phyloP scores from a whole-genome alignment of 768 basidiomycete genomes.

The Flagelloscypha sp. region DNA sequence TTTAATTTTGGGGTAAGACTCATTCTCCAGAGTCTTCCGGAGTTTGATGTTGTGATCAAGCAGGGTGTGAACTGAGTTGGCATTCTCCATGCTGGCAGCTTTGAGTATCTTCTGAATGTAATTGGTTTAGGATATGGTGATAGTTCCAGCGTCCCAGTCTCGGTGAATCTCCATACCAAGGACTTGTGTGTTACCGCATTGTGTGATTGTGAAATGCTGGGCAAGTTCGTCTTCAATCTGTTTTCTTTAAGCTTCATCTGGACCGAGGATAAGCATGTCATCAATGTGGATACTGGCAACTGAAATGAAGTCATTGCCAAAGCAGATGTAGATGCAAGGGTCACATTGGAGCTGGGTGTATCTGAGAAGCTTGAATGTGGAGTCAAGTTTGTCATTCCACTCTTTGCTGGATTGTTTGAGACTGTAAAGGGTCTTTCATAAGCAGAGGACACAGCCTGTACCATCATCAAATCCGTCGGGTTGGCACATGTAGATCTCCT shows the following conservation, averaged over 20 bases:
- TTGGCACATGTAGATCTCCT: conserved; percentile 32
- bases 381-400: conserved; percentile 20
- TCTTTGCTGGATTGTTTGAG: conserved; percentile 19
- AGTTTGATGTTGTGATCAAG: conserved; percentile 14
- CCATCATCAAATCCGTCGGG: conserved; percentile 24
- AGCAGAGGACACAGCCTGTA: conserved; percentile 14
- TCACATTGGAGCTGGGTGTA: conserved; percentile 10
- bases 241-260: background rate
- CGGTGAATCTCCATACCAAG: conserved; percentile 17
- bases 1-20: conserved; percentile 4
- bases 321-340: conserved; percentile 13
- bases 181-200: conserved; percentile 12
- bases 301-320: background rate
- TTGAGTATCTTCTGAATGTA: conserved; percentile 12
- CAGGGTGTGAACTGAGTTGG: conserved; percentile 10
- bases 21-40: background rate
- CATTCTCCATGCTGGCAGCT: conserved; percentile 8
- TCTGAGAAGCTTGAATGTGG: conserved; percentile 10
- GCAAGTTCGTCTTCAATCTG: conserved; percentile 8
- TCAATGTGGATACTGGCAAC: conserved; percentile 16
- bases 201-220: conserved; percentile 12
- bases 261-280: conserved; percentile 16
- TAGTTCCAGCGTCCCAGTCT: conserved; percentile 3
- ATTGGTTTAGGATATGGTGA: conserved; percentile 11
- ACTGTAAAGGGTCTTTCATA: conserved; percentile 28